Evolutionary conservation across 441 rosid genomes (phyloP), one percentile per base, ranked within the genome.

Genomic region (Daphne laureola): DNA sequence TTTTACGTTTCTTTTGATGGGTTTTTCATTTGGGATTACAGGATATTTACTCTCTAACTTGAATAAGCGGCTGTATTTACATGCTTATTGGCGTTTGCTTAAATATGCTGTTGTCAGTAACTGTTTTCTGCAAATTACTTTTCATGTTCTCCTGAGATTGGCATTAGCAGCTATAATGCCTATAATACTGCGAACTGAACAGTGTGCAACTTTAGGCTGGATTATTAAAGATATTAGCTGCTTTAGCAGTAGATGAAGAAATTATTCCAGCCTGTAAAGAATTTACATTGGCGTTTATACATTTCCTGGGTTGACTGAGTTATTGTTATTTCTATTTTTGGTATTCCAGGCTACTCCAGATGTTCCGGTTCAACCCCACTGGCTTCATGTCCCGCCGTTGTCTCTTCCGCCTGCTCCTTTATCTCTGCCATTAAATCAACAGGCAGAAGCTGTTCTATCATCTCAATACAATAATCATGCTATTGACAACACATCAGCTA

Each of bases 341-440:
- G 35, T 71, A 45, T 50, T 44, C 51, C 86, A 90, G 99, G 66
- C 93, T 25, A 59, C 96, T 54, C 72, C 92, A 45, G 95, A 90
- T 68, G 68, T 78, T 72, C 72, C 93, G 0, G 77, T 79, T 54
- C 89, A 84, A 71, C 83, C 87, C 72, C 86, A 73, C 26, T 90
- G 99, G 96, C 71, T 95, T 0, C 92, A 82, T 71, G 73, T 85
- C 73, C 81, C 92, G 21, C 55, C 80, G 63, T 60, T 85, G 0
- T 67, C 83, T 16, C 76, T 81, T 46, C 95, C 79, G 48, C 70
- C 82, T 12, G 66, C 67, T 53, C 65, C 87, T 42, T 77, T 74
- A 38, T 64, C 92, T 51, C 62, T 76, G 74, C 81, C 87, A 61
- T 61, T 75, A 69, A 95, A 81, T 72, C 94, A 78, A 62, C 87